These are phyloP conservation scores for Monilinia aucupariae DNA, from an alignment of 2,329 filamentous ascomycete genomes.

Conservation along the genomic window DNA sequence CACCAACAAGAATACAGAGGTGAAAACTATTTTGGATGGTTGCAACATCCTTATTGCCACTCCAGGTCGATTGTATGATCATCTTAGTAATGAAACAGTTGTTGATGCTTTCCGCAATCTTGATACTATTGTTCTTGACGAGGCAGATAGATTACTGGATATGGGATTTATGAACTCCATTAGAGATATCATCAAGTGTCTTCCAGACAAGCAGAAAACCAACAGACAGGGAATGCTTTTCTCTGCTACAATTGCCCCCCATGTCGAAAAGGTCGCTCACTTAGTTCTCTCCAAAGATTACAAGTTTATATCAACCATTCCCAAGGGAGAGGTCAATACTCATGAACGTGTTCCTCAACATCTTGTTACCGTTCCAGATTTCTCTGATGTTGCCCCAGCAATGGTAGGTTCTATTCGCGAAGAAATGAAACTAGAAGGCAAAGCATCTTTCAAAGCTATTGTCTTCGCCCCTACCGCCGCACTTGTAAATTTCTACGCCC, in stretches of 20 bases:
- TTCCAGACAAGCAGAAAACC: constrained; percentile 59
- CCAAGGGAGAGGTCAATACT: constrained; percentile 74
- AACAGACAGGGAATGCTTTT: constrained; percentile 89
- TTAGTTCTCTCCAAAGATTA: constrained; percentile 77
- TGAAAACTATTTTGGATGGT: constrained; percentile 64
- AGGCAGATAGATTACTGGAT: constrained; percentile 97
- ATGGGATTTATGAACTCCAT: constrained; percentile 74
- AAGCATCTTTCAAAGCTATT: constrained; percentile 80
- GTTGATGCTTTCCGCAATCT: constrained; percentile 49
- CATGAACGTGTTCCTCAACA: constrained; percentile 81
- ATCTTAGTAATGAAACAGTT: constrained; percentile 53
- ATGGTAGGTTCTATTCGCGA: constrained; percentile 69
- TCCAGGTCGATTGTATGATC: constrained; percentile 77
- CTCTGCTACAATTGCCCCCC: constrained; percentile 82
- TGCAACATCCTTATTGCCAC: constrained; percentile 90
- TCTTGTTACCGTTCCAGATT: constrained; percentile 58
- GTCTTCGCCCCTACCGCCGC: constrained; percentile 81
- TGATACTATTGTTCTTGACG: constrained; percentile 89
- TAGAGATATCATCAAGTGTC: constrained; percentile 50
- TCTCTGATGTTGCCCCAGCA: constrained; percentile 71
- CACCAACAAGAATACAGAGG: constrained; percentile 66
- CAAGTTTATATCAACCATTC: constrained; percentile 85
- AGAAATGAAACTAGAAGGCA: constrained; percentile 44
- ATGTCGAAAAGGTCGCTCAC: constrained; percentile 73
- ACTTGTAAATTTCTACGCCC: constrained; percentile 59